Percentiles rank a stretch among this genome's conserved stretches.
These are phyloP conservation scores for Melaleuca quinquenervia DNA, from an alignment of 345 rosid species.

Conservation along the genomic window DNA sequence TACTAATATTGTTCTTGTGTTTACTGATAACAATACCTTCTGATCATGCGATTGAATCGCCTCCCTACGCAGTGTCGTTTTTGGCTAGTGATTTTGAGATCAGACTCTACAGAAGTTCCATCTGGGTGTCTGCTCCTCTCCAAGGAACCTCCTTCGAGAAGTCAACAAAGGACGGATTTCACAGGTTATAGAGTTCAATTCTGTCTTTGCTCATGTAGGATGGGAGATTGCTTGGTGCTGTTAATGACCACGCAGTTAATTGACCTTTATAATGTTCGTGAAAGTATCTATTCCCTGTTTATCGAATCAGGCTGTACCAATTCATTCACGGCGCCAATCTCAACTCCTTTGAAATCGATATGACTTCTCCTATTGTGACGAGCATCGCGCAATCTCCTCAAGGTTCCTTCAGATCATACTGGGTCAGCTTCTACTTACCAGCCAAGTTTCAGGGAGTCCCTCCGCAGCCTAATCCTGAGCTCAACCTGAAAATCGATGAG, in stretches of 20 bases:
- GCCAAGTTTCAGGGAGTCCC: neutral
- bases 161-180: neutral
- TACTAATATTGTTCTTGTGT: neutral
- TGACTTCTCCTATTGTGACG: neutral
- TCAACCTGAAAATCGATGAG: neutral
- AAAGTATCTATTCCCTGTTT: neutral
- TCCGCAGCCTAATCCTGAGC: neutral
- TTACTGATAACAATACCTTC: neutral
- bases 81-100: neutral
- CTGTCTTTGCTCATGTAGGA: neutral
- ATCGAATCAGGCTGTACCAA: neutral
- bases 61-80: neutral
- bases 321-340: neutral
- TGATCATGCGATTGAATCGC: neutral
- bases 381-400: neutral
- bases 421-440: neutral
- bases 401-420: neutral
- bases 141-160: neutral
- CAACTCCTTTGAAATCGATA: neutral
- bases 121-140: neutral
- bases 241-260: neutral
- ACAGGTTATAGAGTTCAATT: neutral
- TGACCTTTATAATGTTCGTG: too few species aligned
- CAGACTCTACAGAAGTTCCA: neutral
- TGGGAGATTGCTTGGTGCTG: neutral